These are phyloP conservation scores for Lactuca saligna DNA, from an alignment of 129 eudicot genomes.

Conservation along the genomic window DNA sequence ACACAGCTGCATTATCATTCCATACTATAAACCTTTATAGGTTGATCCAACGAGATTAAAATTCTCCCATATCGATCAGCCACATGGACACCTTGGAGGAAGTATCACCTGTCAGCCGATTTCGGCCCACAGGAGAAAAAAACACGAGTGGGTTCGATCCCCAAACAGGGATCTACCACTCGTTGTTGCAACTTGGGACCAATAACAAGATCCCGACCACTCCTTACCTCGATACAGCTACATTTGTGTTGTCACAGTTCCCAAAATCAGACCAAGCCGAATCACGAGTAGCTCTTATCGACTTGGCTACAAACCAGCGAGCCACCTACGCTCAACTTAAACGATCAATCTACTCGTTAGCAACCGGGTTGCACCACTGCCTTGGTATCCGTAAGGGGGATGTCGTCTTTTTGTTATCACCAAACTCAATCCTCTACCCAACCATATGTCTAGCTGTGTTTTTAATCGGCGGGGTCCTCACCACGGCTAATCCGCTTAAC, in stretches of 20 bases:
- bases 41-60: background rate
- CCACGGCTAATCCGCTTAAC: constrained; percentile 78
- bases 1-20: constrained; percentile 4
- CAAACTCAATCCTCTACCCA: constrained; percentile 64
- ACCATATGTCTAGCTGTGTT: constrained; percentile 67
- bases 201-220: constrained; percentile 43
- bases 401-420: constrained; percentile 60
- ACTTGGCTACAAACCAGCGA: constrained; percentile 37
- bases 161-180: constrained; percentile 62
- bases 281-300: constrained; percentile 53
- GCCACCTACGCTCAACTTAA: constrained; percentile 59
- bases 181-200: constrained; percentile 44
- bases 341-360: constrained; percentile 50
- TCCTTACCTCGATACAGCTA: constrained; percentile 51
- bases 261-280: constrained; percentile 45
- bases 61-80: background rate
- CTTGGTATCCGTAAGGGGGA: constrained; percentile 69
- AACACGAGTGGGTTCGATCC: constrained; percentile 52
- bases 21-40: constrained; percentile 19
- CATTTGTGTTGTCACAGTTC: constrained; percentile 58
- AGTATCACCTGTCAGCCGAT: background rate
- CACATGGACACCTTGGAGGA: constrained; percentile 32
- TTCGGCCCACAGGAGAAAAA: background rate
- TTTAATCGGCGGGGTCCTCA: constrained; percentile 60
- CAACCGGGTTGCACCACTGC: constrained; percentile 55